Evolutionary conservation across 2,329 filamentous ascomycete species (phyloP), one percentile per base, ranked within the genome.

Genomic region (Colletotrichum siamense): DNA sequence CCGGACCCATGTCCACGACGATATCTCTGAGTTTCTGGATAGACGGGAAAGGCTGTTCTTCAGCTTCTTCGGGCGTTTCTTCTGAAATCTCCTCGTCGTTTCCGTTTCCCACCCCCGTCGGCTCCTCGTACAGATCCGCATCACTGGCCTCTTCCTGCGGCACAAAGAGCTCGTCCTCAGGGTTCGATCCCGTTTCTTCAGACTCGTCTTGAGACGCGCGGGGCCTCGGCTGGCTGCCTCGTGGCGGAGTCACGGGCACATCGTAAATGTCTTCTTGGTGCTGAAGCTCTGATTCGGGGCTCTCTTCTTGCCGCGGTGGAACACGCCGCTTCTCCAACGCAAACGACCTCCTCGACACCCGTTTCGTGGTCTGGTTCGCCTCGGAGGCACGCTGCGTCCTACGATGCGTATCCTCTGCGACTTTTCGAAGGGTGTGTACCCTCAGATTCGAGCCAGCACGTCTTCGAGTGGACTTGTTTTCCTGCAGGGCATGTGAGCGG

Each of bases 101-200:
- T n/a, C 9, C 59, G 5, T 18, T n/a, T 24, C 64, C 73, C n/a
- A 55, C 10, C 2, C 72, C 6, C 8, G 69, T 76, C 9, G 73
- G 73, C 16, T 76, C 73, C 26, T 76, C 57, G 63, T 76, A 76
- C 8, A 64, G 62, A 32, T 32, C 26, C 28, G 24, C 28, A 15
- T 62, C 59, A 32, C 28, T 32, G 59, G 36, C n/a, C 9, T 64
- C 32, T 24, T 64, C 62, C 24, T 64, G 62, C 34, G 6, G 18
- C 13, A 64, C 62, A 15, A 64, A 64, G n/a, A 64, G 62, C 22
- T 64, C 62, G 8, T 64, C 62, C 24, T 64, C 62, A 1, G 62
- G 62, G 34, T 64, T n/a, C 9, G 34, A 28, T 16, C 13, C 12
- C 22, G 13, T 36, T 18, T 32, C 32, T 64, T 22, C 61, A 24